These are phyloP conservation scores for Trichosanthes cucumerina DNA, from an alignment of 306 rosid species.

Conservation along the genomic window DNA sequence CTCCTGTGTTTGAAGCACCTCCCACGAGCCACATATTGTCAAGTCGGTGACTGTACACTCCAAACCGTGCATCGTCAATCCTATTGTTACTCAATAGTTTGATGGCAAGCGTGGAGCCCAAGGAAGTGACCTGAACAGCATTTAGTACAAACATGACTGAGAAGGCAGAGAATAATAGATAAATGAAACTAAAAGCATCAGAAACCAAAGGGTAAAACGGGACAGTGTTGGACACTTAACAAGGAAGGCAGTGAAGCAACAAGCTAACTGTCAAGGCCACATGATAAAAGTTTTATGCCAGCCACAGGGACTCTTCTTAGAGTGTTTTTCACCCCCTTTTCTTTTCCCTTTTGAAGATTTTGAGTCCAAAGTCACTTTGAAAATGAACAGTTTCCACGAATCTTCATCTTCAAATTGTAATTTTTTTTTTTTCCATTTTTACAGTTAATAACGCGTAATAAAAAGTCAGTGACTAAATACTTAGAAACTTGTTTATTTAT, in stretches of 20 bases:
- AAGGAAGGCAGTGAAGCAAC: not conserved
- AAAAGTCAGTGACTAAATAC: not conserved
- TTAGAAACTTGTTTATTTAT: not conserved
- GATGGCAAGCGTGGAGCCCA: conserved; percentile 94
- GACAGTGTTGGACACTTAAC: not conserved
- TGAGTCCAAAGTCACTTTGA: not conserved
- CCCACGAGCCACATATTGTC: conserved; percentile 96
- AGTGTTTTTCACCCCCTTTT: not conserved
- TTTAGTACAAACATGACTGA: not conserved
- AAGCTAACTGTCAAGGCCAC: not conserved
- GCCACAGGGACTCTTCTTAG: not conserved
- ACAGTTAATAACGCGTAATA: not conserved
- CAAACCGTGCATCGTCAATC: conserved; percentile 85
- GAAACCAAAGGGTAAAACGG: not conserved
- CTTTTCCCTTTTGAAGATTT: not conserved
- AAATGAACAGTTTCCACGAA: not conserved
- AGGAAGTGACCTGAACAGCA: conserved; percentile 62
- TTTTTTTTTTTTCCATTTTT: not conserved
- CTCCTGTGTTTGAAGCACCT: conserved; percentile 94
- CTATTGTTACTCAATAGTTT: conserved; percentile 68
- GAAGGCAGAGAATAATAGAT: not conserved
- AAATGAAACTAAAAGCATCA: not conserved
- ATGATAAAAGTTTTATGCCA: not conserved
- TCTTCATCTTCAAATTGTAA: not conserved
- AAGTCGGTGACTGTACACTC: conserved; percentile 97